Evolutionary conservation across 768 basidiomycete species (phyloP).

Genomic region (Amanita fuliginea): DNA sequence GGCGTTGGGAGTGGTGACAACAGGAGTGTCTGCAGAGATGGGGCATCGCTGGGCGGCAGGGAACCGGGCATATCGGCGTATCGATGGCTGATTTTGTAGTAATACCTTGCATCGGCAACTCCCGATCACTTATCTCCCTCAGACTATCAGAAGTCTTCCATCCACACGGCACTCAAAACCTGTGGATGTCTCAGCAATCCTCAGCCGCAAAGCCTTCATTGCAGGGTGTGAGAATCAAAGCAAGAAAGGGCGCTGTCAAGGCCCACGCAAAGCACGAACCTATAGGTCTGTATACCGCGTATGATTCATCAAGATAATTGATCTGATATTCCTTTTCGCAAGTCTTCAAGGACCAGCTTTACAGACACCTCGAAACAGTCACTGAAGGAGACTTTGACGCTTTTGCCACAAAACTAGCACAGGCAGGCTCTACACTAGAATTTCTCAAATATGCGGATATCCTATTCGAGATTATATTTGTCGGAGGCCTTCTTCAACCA

Average conservation of each 20-base stretch:
- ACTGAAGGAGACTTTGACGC: slow-evolving; percentile 73
- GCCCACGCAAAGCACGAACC: slow-evolving; percentile 93
- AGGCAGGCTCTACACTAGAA: slow-evolving; percentile 89
- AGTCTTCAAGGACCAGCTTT: slow-evolving; percentile 93
- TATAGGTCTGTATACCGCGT: slow-evolving; percentile 33
- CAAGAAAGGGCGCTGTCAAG: slow-evolving; percentile 87
- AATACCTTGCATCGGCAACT: not conserved
- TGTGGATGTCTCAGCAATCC: slow-evolving; percentile 91
- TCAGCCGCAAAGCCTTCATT: slow-evolving; percentile 78
- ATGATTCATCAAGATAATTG: slow-evolving; percentile 2
- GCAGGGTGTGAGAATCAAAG: slow-evolving; percentile 88
- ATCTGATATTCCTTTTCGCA: slow-evolving; percentile 7
- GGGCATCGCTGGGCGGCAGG: slow-evolving; percentile 72
- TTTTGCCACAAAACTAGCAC: slow-evolving; percentile 73
- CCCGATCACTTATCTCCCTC: not conserved
- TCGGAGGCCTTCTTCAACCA: slow-evolving; percentile 93
- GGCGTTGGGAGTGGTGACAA: slow-evolving; percentile 41
- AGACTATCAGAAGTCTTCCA: not conserved
- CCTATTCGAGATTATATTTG: slow-evolving; percentile 92
- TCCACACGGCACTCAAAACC: slow-evolving; percentile 15
- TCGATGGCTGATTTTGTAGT: slow-evolving; percentile 11
- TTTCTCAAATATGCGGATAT: slow-evolving; percentile 95
- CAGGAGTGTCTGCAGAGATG: slow-evolving; percentile 50
- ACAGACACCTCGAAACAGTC: slow-evolving; percentile 82
- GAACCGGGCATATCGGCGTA: slow-evolving; percentile 49